These are phyloP conservation scores for Boletus mariae DNA, from an alignment of 1,284 basidiomycete species.

Conservation along the genomic window DNA sequence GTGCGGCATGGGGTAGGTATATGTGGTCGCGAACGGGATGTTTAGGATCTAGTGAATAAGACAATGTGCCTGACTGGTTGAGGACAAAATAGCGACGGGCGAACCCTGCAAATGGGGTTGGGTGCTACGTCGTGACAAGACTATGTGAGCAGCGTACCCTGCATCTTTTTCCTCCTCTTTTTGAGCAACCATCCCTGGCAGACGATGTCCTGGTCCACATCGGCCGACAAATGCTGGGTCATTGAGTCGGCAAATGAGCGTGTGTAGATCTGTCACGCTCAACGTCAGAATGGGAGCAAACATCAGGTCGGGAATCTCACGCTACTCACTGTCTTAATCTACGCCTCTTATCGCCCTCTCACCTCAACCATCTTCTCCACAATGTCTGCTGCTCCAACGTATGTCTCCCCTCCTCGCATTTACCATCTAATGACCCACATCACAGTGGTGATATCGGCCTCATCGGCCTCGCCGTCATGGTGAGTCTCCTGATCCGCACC, in stretches of 20 bases:
- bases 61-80: slow-evolving; percentile 61
- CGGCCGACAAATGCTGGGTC: not conserved
- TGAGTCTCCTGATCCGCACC: slow-evolving; percentile 35
- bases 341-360: slow-evolving; percentile 9
- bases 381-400: slow-evolving; percentile 45
- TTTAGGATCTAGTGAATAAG: slow-evolving; percentile 72
- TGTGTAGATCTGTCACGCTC: slow-evolving; percentile 8
- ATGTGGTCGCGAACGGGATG: slow-evolving; percentile 70
- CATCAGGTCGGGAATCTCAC: not conserved
- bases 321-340: not conserved
- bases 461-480: slow-evolving; percentile 97
- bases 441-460: slow-evolving; percentile 86
- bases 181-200: slow-evolving; percentile 77
- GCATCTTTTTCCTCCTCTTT: slow-evolving; percentile 81
- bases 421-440: slow-evolving; percentile 1
- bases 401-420: slow-evolving; percentile 18
- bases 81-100: slow-evolving; percentile 77
- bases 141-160: slow-evolving; percentile 47
- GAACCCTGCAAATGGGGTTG: slow-evolving; percentile 53
- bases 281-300: not conserved
- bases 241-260: slow-evolving; percentile 1
- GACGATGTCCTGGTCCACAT: slow-evolving; percentile 36
- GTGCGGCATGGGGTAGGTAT: slow-evolving; percentile 63
- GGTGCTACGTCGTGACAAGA: not conserved
- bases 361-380: slow-evolving; percentile 27